Evolutionary conservation across 139 green algal genomes (phyloP).

Genomic region (Trebouxia sp.): DNA sequence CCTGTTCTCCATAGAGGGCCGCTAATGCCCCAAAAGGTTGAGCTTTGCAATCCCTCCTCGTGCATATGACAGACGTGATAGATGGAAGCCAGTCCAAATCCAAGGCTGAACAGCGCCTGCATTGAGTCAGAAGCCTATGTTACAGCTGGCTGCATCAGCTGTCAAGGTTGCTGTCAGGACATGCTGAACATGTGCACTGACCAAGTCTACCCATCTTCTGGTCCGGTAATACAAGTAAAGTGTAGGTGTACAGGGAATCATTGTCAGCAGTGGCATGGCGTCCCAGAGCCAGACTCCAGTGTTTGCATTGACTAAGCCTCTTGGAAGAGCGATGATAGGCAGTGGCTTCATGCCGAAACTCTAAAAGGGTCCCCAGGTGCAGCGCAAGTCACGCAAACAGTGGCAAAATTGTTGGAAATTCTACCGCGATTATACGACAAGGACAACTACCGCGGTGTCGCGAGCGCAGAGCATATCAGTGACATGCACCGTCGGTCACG

Average conservation of each 20-base stretch:
- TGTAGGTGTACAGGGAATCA: constrained; percentile 21
- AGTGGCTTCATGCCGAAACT: background rate
- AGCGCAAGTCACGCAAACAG: too few species aligned
- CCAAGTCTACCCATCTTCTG: constrained; percentile 25
- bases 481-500: too few species aligned
- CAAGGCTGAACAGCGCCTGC: constrained; percentile 27
- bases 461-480: too few species aligned
- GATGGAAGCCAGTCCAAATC: constrained; percentile 27
- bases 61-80: constrained; percentile 39
- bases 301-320: background rate
- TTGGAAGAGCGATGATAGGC: constrained; percentile 3
- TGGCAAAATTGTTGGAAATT: too few species aligned
- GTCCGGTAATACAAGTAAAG: constrained; percentile 7
- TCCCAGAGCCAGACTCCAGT: constrained; percentile 9
- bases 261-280: constrained; percentile 6
- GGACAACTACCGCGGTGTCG: too few species aligned
- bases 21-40: constrained; percentile 16
- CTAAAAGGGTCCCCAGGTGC: too few species aligned
- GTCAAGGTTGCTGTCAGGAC: background rate
- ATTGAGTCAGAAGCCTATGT: background rate
- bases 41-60: background rate
- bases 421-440: too few species aligned
- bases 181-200: background rate
- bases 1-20: constrained; percentile 27
- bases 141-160: background rate